Conservation (phyloP, 2,329 filamentous ascomycete genomes). For the Penicillium nordicum region DNA sequence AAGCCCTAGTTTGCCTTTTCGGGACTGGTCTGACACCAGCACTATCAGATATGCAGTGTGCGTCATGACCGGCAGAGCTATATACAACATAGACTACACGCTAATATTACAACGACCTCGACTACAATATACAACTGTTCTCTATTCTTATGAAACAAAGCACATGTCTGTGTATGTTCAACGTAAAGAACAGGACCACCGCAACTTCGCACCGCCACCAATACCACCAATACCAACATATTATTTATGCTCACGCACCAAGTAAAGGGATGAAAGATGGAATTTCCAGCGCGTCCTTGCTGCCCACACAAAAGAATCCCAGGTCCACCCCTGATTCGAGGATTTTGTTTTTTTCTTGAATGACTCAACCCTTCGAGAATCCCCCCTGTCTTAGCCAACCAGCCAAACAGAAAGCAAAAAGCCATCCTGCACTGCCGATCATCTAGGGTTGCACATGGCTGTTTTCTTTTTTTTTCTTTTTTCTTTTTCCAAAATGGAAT, state of each 20-base stretch:
- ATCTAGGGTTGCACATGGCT: slow-evolving; percentile 24
- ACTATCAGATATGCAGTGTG: neutral
- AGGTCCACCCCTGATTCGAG: slow-evolving; percentile 19
- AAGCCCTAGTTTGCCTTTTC: slow-evolving; percentile 17
- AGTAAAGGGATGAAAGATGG: slow-evolving; percentile 21
- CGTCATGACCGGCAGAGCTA: neutral
- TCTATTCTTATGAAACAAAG: neutral
- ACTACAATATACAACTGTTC: neutral
- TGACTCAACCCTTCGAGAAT: slow-evolving; percentile 23
- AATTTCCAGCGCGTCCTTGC: slow-evolving; percentile 17
- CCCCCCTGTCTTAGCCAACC: slow-evolving; percentile 9
- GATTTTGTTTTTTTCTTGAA: slow-evolving; percentile 6
- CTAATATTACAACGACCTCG: neutral
- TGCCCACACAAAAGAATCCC: slow-evolving; percentile 16
- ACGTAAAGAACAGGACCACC: slow-evolving; percentile 1
- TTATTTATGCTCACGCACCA: slow-evolving; percentile 23
- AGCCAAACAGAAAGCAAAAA: slow-evolving; percentile 12
- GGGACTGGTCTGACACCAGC: slow-evolving; percentile 10
- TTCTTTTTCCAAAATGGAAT: neutral
- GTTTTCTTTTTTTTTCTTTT: neutral
- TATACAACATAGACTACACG: neutral
- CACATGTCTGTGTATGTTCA: neutral
- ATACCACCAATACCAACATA: slow-evolving; percentile 10
- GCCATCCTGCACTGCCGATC: slow-evolving; percentile 23
- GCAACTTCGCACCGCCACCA: slow-evolving; percentile 1